Conservation (phyloP, 192 early-diverging fungal genomes). For the Dispira simplex region DNA sequence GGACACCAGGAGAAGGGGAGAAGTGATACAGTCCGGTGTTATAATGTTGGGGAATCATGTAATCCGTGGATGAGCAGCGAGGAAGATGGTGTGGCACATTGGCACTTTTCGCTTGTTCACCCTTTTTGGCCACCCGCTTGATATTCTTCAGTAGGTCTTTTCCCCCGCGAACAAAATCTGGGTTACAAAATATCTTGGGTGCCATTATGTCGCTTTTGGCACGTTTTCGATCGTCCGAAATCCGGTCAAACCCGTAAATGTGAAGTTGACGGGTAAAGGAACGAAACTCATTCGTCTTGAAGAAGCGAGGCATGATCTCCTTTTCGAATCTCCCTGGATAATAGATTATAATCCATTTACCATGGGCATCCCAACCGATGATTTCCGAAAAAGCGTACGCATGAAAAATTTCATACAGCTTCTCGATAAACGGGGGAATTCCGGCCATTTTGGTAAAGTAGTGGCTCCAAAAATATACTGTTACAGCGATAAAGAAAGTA, state of each 20-base stretch:
- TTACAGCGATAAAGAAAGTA: too few relatives aligned
- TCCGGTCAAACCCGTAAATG: conserved; percentile 1
- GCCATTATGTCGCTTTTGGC: not conserved
- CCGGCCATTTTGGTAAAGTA: too few relatives aligned
- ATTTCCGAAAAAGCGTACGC: not conserved
- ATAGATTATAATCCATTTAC: too few relatives aligned
- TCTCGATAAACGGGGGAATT: too few relatives aligned
- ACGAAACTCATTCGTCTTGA: not conserved
- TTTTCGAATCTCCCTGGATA: not conserved
- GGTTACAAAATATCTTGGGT: not conserved
- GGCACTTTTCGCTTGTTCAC: too few relatives aligned
- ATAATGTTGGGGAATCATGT: too few relatives aligned
- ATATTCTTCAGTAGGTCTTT: not conserved
- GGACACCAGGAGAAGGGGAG: too few relatives aligned
- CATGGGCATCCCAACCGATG: too few relatives aligned
- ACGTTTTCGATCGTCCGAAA: not conserved
- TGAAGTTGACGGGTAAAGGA: conserved; percentile 5
- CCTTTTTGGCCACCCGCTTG: not conserved
- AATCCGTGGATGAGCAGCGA: too few relatives aligned
- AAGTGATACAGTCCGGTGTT: too few relatives aligned
- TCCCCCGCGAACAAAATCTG: not conserved
- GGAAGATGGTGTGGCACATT: too few relatives aligned
- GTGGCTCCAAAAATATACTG: too few relatives aligned
- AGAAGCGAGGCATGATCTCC: not conserved
- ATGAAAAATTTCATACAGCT: not conserved